Base-by-base conservation (phyloP, 2,329 filamentous ascomycete species). In the Aspergillus sp. region DNA sequence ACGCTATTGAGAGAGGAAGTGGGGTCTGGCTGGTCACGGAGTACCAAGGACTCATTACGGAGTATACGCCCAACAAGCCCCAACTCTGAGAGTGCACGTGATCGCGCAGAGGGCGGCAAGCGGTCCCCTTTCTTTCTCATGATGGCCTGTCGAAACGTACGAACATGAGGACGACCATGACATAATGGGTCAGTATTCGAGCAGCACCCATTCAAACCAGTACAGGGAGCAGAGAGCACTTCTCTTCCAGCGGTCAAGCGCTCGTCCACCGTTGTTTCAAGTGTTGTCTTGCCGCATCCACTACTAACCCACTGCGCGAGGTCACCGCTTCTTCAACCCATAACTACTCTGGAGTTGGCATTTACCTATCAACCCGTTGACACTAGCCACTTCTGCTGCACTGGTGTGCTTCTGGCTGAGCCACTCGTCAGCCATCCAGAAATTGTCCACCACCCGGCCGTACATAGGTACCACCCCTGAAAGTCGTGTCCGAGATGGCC, bases 1-100 rank as follows among this genome's bases (percentile, higher is more conserved):
- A 51, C 47, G 47, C 53, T 57, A 57, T 52, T 26, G 50, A 57
- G 30, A 17, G 36, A 42, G 24, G 47, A 22, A 47, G 52, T 53
- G 47, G 47, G 46, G 35, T 30, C 26, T 30, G 26, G 26, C 26
- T 11, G 26, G 9, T 7, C 8, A 30, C 26, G 8, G 10, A 30
- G 3, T 8, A 30, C 26, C 26, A 30, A 30, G 10, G 10, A 11
- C 26, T 22, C 22, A 22, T 22, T 4, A n/a, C n/a, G n/a, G n/a
- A n/a, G 22, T 7, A 30, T 30, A 10, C 8, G 26, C 26, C 8
- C 26, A 9, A 30, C 26, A 8, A 9, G 26, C 26, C 26, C 26
- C 26, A 30, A 30, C 26, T 11, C 3, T 7, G 26, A 11, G 26
- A 30, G 6, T 7, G 26, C 50, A 52, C 46, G 17, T 52, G 50